These are phyloP conservation scores for Annulohypoxylon bovei DNA, from an alignment of 495 filamentous ascomycete genomes.

Conservation along the genomic window DNA sequence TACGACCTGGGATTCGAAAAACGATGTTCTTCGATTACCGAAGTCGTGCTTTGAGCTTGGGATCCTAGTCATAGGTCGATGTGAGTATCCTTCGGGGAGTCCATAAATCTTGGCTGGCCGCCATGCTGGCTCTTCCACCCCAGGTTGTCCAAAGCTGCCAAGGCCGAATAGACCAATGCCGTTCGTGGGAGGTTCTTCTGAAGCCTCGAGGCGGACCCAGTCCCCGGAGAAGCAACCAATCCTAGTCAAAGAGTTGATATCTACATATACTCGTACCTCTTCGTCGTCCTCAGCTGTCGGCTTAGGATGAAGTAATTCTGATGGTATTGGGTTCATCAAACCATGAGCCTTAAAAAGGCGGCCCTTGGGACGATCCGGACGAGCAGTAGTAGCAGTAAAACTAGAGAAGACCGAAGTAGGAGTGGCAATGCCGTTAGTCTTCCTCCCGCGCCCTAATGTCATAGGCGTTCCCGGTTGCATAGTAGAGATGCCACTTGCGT, in stretches of 20 bases:
- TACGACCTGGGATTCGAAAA: constrained; percentile 64
- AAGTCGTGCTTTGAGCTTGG: constrained; percentile 58
- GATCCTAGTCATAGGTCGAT: constrained; percentile 62
- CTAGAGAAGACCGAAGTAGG: constrained; percentile 87
- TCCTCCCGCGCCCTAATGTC: constrained; percentile 66
- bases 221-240: constrained; percentile 97
- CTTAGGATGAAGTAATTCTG: constrained; percentile 84
- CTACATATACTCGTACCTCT: constrained; percentile 88
- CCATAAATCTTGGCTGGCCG: constrained; percentile 88
- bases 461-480: constrained; percentile 77
- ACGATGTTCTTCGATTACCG: constrained; percentile 58
- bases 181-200: constrained; percentile 70
- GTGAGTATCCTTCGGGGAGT: constrained; percentile 75
- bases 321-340: constrained; percentile 74
- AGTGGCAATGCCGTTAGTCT: constrained; percentile 73
- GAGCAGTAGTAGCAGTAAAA: constrained; percentile 81
- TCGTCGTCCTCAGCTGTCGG: constrained; percentile 80
- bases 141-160: constrained; percentile 61
- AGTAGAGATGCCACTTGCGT: constrained; percentile 73
- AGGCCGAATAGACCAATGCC: constrained; percentile 65
- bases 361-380: constrained; percentile 67
- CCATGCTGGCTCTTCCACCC: constrained; percentile 63
- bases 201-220: constrained; percentile 88
- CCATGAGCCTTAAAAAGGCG: constrained; percentile 80
- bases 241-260: constrained; percentile 82